These are phyloP conservation scores for Plasmodium billcollinsi DNA, from an alignment of 169 alveolate genomes.

Conservation along the genomic window DNA sequence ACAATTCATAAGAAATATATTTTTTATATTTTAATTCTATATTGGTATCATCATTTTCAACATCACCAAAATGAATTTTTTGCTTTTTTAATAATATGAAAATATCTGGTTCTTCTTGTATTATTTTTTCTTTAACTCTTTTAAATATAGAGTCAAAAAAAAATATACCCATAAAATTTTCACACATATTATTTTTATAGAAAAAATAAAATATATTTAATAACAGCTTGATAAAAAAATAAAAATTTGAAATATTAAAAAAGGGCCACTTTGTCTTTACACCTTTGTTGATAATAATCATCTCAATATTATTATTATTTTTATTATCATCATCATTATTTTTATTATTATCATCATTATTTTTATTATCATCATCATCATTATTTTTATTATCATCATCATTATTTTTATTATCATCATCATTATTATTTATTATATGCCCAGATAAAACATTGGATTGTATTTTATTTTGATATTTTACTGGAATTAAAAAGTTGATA, in stretches of 20 bases:
- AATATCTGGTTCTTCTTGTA: not conserved
- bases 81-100: not conserved
- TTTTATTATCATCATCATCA: too few species aligned
- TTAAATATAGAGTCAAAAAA: constrained; percentile 33
- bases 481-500: constrained; percentile 49
- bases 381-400: too few species aligned
- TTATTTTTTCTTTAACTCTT: constrained; percentile 39
- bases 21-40: not conserved
- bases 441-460: too few species aligned
- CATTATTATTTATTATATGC: too few species aligned
- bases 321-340: too few species aligned
- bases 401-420: too few species aligned
- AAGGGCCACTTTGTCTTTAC: not conserved
- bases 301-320: too few species aligned
- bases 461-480: too few species aligned
- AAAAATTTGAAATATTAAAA: constrained; percentile 29
- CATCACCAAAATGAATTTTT: constrained; percentile 4
- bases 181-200: constrained; percentile 8
- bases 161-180: constrained; percentile 14
- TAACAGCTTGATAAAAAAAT: constrained; percentile 28
- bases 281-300: too few species aligned
- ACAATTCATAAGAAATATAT: constrained; percentile 11
- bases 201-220: constrained; percentile 43
- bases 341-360: too few species aligned
- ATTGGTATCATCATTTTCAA: not conserved